These are phyloP conservation scores for Crepidotus variabilis DNA, from an alignment of 768 basidiomycete species.

Conservation along the genomic window DNA sequence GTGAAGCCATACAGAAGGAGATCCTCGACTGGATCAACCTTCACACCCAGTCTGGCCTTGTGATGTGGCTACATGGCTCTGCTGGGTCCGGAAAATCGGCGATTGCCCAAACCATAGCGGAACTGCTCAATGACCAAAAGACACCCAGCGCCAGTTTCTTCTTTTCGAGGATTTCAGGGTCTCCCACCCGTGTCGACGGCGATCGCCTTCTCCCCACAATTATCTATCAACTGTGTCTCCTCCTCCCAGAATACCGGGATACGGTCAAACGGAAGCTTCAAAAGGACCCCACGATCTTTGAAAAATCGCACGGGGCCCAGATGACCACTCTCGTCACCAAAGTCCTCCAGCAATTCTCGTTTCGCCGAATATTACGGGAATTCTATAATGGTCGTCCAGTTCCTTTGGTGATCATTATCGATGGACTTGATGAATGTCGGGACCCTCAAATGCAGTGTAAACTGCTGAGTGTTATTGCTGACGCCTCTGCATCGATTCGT, in stretches of 20 bases:
- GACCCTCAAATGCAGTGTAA: conserved; percentile 7
- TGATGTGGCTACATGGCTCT: conserved; percentile 18
- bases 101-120: background rate
- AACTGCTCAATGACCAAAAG: background rate
- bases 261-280: conserved; percentile 5
- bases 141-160: background rate
- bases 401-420: conserved; percentile 15
- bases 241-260: conserved; percentile 2
- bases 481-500: background rate
- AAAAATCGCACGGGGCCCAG: conserved; percentile 5
- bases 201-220: conserved; percentile 15
- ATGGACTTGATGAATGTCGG: conserved; percentile 21
- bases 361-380: background rate
- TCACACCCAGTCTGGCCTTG: background rate
- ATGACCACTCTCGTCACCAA: conserved; percentile 7
- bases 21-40: conserved; percentile 10
- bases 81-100: background rate
- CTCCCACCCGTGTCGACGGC: conserved; percentile 21
- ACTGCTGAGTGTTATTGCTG: conserved; percentile 6
- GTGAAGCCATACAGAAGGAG: conserved; percentile 4
- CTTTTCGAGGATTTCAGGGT: conserved; percentile 13
- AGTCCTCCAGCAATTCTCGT: background rate
- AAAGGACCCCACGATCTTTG: conserved; percentile 10
- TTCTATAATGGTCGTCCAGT: background rate
- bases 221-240: conserved; percentile 12